These are phyloP conservation scores for Antitrichia curtipendula DNA, from an alignment of 225 moss, liverwort and hornwort species.

Conservation along the genomic window DNA sequence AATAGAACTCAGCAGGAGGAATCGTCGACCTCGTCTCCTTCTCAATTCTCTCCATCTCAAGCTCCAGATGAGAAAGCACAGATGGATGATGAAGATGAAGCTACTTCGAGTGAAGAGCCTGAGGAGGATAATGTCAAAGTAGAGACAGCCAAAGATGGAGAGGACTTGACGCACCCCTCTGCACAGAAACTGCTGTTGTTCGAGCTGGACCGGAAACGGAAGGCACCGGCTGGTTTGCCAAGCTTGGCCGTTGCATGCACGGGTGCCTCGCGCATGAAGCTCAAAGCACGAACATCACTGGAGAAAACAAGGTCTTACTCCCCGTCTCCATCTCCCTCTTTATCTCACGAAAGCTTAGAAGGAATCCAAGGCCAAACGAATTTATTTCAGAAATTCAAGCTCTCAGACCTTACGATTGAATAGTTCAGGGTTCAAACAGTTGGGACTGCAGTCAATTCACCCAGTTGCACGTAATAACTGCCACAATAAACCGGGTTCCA, in stretches of 20 bases:
- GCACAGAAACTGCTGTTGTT: constrained; percentile 34
- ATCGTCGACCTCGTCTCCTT: constrained; percentile 14
- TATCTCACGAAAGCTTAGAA: background rate
- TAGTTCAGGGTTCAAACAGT: background rate
- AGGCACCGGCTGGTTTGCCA: constrained; percentile 38
- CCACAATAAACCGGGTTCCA: background rate
- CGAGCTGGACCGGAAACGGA: constrained; percentile 45
- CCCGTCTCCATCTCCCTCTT: background rate
- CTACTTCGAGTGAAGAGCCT: background rate
- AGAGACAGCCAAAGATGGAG: background rate
- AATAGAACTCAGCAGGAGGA: constrained; percentile 1
- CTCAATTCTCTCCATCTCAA: constrained; percentile 10
- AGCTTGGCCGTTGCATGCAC: constrained; percentile 36
- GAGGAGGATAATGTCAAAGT: background rate
- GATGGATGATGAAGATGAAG: constrained; percentile 1
- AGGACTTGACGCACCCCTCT: constrained; percentile 11
- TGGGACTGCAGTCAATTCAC: background rate
- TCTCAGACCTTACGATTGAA: background rate
- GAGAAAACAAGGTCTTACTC: constrained; percentile 23
- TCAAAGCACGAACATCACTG: constrained; percentile 16
- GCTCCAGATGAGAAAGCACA: constrained; percentile 12
- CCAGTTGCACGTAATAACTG: background rate
- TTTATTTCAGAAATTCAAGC: background rate
- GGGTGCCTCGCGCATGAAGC: constrained; percentile 16
- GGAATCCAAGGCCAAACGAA: background rate